Conservation (phyloP, 257 asterid species). For the Vinca minor region DNA sequence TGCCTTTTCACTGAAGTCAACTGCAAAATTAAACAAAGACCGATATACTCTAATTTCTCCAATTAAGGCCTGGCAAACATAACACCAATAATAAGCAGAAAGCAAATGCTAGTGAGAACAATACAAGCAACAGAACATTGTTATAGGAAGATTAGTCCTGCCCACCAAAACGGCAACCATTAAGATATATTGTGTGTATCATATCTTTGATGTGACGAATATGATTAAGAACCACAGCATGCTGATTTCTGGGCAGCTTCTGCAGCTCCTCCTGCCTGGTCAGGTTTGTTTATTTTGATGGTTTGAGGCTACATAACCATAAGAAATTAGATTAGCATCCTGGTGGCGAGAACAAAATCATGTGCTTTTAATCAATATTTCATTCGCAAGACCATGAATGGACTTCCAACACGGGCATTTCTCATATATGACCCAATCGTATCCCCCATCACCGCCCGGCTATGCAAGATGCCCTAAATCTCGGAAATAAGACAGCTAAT, state of each 20-base stretch:
- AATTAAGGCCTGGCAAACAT: conserved; percentile 27
- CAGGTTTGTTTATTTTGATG: conserved; percentile 59
- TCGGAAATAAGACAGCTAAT: not conserved
- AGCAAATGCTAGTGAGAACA: conserved; percentile 31
- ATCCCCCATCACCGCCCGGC: no score
- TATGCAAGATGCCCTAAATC: not conserved
- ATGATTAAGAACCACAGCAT: conserved; percentile 70
- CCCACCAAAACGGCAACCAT: conserved; percentile 32
- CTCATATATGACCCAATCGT: no score
- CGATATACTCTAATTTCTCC: conserved; percentile 26
- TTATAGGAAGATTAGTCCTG: conserved; percentile 34
- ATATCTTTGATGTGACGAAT: conserved; percentile 18
- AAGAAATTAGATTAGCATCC: conserved; percentile 13
- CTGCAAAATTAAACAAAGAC: conserved; percentile 10
- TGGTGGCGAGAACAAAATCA: not conserved
- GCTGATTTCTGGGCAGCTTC: conserved; percentile 62
- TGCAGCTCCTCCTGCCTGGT: conserved; percentile 50
- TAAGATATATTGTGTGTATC: conserved; percentile 19
- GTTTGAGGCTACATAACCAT: conserved; percentile 55
- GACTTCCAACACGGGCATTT: not conserved
- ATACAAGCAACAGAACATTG: conserved; percentile 36
- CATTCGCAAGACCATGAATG: not conserved
- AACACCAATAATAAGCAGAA: conserved; percentile 28
- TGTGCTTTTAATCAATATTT: not conserved
- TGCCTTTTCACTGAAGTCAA: conserved; percentile 8